Conservation (phyloP, 2,329 filamentous ascomycete species). For the Cercospora sp. region DNA sequence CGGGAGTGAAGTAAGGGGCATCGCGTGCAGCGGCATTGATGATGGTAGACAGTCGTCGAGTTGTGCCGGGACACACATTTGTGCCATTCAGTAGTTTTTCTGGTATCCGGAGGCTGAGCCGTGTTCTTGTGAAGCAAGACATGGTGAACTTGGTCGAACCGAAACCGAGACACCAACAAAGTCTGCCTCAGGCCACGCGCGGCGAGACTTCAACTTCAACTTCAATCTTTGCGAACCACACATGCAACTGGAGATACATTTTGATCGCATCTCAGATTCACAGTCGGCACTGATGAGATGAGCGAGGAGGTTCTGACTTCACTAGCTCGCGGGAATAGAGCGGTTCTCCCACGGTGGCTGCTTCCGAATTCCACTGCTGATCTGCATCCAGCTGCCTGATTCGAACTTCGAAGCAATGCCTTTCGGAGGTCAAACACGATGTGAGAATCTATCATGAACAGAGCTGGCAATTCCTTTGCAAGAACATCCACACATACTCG, state of each 20-base stretch:
- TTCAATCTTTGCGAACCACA: too few relatives aligned
- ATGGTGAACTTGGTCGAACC: background rate
- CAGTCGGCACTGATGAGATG: background rate
- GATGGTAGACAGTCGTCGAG: background rate
- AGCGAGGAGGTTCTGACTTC: background rate
- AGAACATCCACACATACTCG: background rate
- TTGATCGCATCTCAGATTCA: too few relatives aligned
- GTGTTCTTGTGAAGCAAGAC: background rate
- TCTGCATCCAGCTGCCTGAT: background rate
- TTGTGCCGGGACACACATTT: background rate
- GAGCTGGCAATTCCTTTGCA: background rate
- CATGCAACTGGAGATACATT: too few relatives aligned
- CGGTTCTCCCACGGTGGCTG: background rate
- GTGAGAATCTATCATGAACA: background rate
- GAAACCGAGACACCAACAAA: too few relatives aligned
- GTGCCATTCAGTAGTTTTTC: constrained; percentile 39
- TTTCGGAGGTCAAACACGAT: background rate
- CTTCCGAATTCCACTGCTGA: background rate
- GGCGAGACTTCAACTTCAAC: too few relatives aligned
- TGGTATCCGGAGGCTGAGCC: background rate
- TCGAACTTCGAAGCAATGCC: background rate
- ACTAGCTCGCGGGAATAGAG: background rate
- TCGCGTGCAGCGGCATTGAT: background rate
- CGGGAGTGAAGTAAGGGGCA: background rate
- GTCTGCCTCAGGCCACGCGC: too few relatives aligned